phyloP scores from a whole-genome alignment of 2,329 filamentous ascomycete genomes.

The Dichotomopilus funicola region DNA sequence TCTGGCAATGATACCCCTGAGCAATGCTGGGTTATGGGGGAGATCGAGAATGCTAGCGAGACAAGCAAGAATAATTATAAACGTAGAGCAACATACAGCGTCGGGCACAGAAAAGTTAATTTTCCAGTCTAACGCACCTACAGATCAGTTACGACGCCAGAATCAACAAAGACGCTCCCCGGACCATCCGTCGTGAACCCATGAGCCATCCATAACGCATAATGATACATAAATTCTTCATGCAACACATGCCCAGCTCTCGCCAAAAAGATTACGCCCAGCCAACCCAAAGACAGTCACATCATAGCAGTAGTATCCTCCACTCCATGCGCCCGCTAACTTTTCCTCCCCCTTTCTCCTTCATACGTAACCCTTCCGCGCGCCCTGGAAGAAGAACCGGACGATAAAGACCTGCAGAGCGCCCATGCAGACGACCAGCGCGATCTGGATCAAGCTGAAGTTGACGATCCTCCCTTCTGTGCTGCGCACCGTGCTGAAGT shows the following conservation, averaged over 20 bases:
- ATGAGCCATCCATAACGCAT: slow-evolving; percentile 19
- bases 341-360: slow-evolving; percentile 11
- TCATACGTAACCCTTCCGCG: slow-evolving; percentile 64
- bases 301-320: not conserved
- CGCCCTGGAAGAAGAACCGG: slow-evolving; percentile 91
- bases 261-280: slow-evolving; percentile 15
- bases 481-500: slow-evolving; percentile 95
- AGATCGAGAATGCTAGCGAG: too few relatives aligned
- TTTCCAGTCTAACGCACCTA: not conserved
- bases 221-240: slow-evolving; percentile 17
- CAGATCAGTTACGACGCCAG: not conserved
- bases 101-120: too few relatives aligned
- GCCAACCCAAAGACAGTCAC: slow-evolving; percentile 13
- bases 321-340: not conserved
- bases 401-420: slow-evolving; percentile 95
- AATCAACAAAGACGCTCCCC: not conserved
- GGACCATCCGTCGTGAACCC: slow-evolving; percentile 12
- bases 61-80: too few relatives aligned
- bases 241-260: slow-evolving; percentile 19
- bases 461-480: slow-evolving; percentile 96
- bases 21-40: too few relatives aligned
- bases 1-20: too few relatives aligned
- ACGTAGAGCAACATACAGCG: too few relatives aligned
- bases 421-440: slow-evolving; percentile 91
- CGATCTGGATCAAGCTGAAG: slow-evolving; percentile 88